Percentiles rank a stretch among this genome's conserved stretches.
phyloP scores from a whole-genome alignment of 2,329 filamentous ascomycete species.

The Alternaria triticimaculans region DNA sequence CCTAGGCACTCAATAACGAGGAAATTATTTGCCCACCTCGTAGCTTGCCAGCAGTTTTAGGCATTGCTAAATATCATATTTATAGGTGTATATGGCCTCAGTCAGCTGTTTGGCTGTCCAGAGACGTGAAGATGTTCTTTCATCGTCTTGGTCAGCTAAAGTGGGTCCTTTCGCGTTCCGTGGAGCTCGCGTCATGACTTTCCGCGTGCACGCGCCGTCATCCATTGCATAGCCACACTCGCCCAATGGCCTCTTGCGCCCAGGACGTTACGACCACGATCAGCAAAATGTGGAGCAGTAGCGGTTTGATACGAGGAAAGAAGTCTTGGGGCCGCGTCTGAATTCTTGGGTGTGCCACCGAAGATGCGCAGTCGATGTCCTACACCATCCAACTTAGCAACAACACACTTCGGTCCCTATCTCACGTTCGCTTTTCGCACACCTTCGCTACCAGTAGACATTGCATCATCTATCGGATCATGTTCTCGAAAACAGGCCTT shows the following conservation, averaged over 20 bases:
- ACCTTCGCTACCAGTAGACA: background rate
- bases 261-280: slow-evolving; percentile 8
- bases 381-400: background rate
- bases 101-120: background rate
- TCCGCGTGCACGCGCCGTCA: background rate
- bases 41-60: background rate
- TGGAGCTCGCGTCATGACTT: background rate
- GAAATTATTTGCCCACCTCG: background rate
- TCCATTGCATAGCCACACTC: background rate
- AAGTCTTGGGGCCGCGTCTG: slow-evolving; percentile 9
- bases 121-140: background rate
- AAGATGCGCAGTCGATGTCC: background rate
- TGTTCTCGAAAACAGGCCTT: slow-evolving; percentile 21
- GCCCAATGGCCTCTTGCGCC: background rate
- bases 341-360: slow-evolving; percentile 3
- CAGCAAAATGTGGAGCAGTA: slow-evolving; percentile 18
- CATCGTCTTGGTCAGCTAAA: background rate
- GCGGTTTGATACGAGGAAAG: slow-evolving; percentile 17
- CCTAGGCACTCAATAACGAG: background rate
- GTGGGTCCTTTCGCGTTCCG: background rate
- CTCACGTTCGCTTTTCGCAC: background rate
- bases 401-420: background rate
- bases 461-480: slow-evolving; percentile 4
- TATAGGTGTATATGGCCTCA: background rate
- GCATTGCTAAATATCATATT: background rate